Percentiles rank a stretch among this genome's conserved stretches.
These are phyloP conservation scores for Aspergillus bombycis DNA, from an alignment of 2,329 filamentous ascomycete species.

Conservation along the genomic window DNA sequence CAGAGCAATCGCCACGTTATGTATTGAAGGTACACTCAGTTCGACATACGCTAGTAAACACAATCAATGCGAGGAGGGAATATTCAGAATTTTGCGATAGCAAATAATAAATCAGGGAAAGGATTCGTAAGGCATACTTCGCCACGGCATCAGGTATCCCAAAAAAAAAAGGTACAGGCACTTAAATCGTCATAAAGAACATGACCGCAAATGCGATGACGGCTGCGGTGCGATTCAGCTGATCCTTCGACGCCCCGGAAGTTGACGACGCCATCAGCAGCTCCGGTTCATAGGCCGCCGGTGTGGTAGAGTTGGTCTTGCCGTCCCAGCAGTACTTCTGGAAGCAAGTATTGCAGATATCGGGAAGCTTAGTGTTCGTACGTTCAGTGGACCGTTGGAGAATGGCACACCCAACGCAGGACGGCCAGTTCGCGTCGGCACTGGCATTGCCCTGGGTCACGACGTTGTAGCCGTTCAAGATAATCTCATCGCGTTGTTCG, in stretches of 20 bases:
- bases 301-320: slow-evolving; percentile 50
- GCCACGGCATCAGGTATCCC: not conserved
- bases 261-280: slow-evolving; percentile 5
- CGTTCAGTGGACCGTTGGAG: slow-evolving; percentile 74
- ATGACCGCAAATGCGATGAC: slow-evolving; percentile 3
- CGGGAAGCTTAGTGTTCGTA: slow-evolving; percentile 69
- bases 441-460: slow-evolving; percentile 84
- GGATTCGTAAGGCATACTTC: not conserved
- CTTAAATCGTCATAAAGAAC: slow-evolving; percentile 12
- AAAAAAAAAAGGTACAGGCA: not conserved
- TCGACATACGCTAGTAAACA: not conserved
- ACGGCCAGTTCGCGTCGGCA: slow-evolving; percentile 72
- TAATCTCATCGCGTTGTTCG: slow-evolving; percentile 73
- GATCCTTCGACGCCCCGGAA: slow-evolving; percentile 4
- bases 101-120: not conserved
- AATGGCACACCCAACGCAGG: slow-evolving; percentile 86
- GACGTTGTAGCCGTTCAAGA: slow-evolving; percentile 81
- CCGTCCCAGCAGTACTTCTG: slow-evolving; percentile 90
- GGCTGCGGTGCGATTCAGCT: slow-evolving; percentile 8
- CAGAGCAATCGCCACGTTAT: not conserved
- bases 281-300: slow-evolving; percentile 14
- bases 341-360: slow-evolving; percentile 77
- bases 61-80: not conserved
- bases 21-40: not conserved
- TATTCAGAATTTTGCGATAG: not conserved